Conservation (phyloP, 2,329 filamentous ascomycete genomes). For the Cercospora beticola region DNA sequence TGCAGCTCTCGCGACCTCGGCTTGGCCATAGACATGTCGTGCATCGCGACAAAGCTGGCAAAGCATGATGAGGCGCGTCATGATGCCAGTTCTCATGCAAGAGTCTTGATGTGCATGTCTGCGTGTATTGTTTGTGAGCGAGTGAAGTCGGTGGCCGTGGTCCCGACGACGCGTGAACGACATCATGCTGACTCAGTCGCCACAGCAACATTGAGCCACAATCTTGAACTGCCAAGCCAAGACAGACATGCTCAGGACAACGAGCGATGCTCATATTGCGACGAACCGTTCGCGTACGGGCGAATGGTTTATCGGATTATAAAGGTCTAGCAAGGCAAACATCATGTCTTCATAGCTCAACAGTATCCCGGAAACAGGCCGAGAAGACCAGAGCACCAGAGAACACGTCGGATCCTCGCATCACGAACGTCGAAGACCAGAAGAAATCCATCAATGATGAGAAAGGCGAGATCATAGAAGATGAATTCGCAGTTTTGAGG, state of each 20-base stretch:
- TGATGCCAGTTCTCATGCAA: not conserved
- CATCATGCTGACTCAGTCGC: conserved; percentile 5
- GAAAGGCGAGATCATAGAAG: conserved; percentile 38
- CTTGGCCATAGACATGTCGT: not conserved
- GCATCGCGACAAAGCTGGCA: not conserved
- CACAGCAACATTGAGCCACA: not conserved
- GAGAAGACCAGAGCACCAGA: conserved; percentile 4
- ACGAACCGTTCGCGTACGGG: not conserved
- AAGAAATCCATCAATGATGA: conserved; percentile 13
- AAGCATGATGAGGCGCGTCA: not conserved
- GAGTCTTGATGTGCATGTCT: not conserved
- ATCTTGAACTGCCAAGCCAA: conserved; percentile 1
- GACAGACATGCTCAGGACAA: not conserved
- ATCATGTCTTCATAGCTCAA: not conserved
- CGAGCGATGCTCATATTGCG: conserved; percentile 9
- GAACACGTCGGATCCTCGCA: conserved; percentile 28
- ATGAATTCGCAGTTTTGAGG: conserved; percentile 62
- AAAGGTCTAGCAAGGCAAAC: not conserved
- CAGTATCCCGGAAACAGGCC: not conserved
- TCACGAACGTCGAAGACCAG: conserved; percentile 19
- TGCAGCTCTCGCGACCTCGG: conserved; percentile 2
- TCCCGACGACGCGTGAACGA: not conserved
- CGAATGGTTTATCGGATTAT: not conserved
- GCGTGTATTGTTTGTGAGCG: not conserved
- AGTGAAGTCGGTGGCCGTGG: not conserved